Evolutionary conservation across 2,329 filamentous ascomycete genomes (phyloP), one percentile per base, ranked within the genome.

Genomic region (Nemania abortiva): DNA sequence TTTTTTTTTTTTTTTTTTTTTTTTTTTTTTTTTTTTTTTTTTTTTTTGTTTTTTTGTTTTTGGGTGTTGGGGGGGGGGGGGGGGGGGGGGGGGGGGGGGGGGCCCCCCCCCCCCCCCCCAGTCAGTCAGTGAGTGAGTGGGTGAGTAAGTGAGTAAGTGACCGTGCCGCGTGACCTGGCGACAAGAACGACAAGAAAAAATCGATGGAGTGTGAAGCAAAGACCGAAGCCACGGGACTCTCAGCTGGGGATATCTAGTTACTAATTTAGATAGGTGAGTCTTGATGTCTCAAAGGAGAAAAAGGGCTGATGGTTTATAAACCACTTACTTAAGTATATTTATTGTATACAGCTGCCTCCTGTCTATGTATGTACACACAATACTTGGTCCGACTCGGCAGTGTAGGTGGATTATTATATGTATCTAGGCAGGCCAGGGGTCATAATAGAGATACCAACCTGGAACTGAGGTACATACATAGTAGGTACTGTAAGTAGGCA

Each of bases 121-220:
- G n/a, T n/a, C n/a, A n/a, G n/a, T n/a, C n/a, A n/a, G n/a, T n/a
- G n/a, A n/a, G 47, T 24, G 13, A 47, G 42, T 47, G 42, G 63
- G 61, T 55, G 6, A 29, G 49, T 18, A 15, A 13, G 49, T 29
- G 45, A 50, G n/a, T 50, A 15, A 53, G 63, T 73, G 73, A 74
- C 70, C 22, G 10, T 45, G 54, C 31, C 74, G 71, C 65, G 72
- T 74, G 74, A 74, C 70, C 24, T 55, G 22, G 47, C 42, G 62
- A 59, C 57, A 34, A 54, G 61, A 56, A n/a, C n/a, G n/a, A n/a
- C n/a, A n/a, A n/a, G n/a, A n/a, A n/a, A 27, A n/a, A 27, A 37
- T 52, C 18, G n/a, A 57, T 53, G 56, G 42, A n/a, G 49, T 49
- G 60, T 15, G 24, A 31, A 45, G 57, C 27, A 45, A 37, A 58